Percentiles rank a stretch among this genome's conserved stretches.
phyloP scores from a whole-genome alignment of 1,284 basidiomycete genomes.

The Moesziomyces sp. region DNA sequence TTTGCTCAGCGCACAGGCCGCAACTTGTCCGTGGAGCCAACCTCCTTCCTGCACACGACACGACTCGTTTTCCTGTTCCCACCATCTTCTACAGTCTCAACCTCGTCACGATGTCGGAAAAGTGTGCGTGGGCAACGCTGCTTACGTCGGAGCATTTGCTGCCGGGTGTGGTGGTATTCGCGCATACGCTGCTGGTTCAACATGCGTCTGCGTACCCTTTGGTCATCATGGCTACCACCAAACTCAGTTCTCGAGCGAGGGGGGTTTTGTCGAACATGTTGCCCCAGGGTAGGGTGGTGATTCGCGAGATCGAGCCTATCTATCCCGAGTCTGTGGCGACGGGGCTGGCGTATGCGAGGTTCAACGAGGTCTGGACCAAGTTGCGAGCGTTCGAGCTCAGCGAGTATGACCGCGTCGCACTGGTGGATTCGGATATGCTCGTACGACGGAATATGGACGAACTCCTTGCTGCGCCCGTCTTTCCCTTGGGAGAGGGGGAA shows the following conservation, averaged over 20 bases:
- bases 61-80: neutral
- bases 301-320: constrained; percentile 48
- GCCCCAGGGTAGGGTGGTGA: constrained; percentile 9
- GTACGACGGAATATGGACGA: constrained; percentile 90
- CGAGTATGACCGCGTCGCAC: constrained; percentile 76
- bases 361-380: constrained; percentile 66
- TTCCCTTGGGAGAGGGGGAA: constrained; percentile 72
- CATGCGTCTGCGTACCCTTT: constrained; percentile 48
- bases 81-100: neutral
- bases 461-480: constrained; percentile 73
- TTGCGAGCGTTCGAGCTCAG: constrained; percentile 59
- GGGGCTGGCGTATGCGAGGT: constrained; percentile 45
- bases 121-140: constrained; percentile 57
- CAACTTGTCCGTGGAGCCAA: no score
- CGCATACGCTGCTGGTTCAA: constrained; percentile 47
- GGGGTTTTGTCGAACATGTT: constrained; percentile 37
- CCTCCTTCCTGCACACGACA: no score
- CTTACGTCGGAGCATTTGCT: constrained; percentile 58
- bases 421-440: constrained; percentile 93
- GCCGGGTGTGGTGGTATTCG: constrained; percentile 56
- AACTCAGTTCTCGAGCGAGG: constrained; percentile 33
- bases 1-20: neutral
- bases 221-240: constrained; percentile 54
- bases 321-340: constrained; percentile 23
- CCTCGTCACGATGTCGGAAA: no score